Conservation (phyloP, 129 eudicot genomes). For the Pittosporum tobira region DNA sequence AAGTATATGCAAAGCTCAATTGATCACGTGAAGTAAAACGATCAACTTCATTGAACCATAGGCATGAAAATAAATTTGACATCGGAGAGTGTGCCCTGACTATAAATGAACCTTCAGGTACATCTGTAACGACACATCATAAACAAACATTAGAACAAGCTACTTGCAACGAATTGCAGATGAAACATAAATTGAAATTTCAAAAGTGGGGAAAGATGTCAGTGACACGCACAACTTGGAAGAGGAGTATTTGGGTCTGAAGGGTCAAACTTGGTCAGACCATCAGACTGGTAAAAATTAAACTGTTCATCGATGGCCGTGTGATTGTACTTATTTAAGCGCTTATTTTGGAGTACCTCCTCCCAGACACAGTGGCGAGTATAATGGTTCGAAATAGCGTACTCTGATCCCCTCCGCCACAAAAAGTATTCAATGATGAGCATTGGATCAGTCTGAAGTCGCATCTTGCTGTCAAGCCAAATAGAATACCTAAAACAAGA, state of each 20-base stretch:
- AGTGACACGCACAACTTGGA: constrained; percentile 82
- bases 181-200: neutral
- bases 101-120: constrained; percentile 93
- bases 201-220: constrained; percentile 16
- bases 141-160: constrained; percentile 6
- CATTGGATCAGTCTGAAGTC: constrained; percentile 86
- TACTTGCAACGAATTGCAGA: neutral
- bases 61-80: constrained; percentile 92
- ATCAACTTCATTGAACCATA: constrained; percentile 98
- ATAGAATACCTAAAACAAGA: constrained; percentile 64
- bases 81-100: constrained; percentile 89
- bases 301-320: constrained; percentile 90
- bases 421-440: constrained; percentile 72
- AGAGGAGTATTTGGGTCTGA: constrained; percentile 72
- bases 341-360: constrained; percentile 93
- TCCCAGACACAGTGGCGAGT: constrained; percentile 98
- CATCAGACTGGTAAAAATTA: constrained; percentile 74
- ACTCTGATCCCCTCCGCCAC: constrained; percentile 76
- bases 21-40: constrained; percentile 96
- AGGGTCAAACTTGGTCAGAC: constrained; percentile 72
- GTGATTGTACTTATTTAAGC: constrained; percentile 90
- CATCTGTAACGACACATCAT: constrained; percentile 43
- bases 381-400: constrained; percentile 87
- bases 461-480: constrained; percentile 96
- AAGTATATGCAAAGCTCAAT: constrained; percentile 86